These are phyloP conservation scores for Dentiscutata heterogama DNA, from an alignment of 371 early-diverging fungal species.

Conservation along the genomic window DNA sequence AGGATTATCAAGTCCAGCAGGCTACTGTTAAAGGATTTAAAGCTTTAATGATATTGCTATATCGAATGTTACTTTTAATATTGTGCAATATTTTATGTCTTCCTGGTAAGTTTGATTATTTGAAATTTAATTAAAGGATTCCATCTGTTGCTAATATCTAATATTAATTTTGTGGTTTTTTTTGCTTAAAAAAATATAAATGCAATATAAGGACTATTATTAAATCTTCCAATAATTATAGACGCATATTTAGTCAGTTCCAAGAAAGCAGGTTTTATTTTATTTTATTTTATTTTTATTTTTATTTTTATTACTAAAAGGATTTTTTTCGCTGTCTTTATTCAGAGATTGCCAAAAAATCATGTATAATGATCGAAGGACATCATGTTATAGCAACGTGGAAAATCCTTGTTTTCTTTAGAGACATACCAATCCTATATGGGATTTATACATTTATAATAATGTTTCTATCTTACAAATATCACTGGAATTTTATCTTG, in stretches of 20 bases:
- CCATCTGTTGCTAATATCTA: too few relatives aligned
- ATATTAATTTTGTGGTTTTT: too few relatives aligned
- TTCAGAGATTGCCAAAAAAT: slow-evolving; percentile 85
- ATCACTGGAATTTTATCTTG: slow-evolving; percentile 46
- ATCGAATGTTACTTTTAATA: too few relatives aligned
- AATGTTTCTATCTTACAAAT: slow-evolving; percentile 58
- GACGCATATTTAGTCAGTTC: slow-evolving; percentile 77
- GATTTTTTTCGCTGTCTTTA: background rate
- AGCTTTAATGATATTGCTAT: too few relatives aligned
- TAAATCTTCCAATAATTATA: slow-evolving; percentile 79
- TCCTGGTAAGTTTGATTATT: too few relatives aligned
- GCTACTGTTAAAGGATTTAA: too few relatives aligned
- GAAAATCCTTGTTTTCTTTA: slow-evolving; percentile 88
- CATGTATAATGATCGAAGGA: slow-evolving; percentile 92
- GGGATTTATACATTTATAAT: slow-evolving; percentile 72
- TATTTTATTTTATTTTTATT: slow-evolving; percentile 39
- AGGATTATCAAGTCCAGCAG: too few relatives aligned
- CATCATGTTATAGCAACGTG: slow-evolving; percentile 96
- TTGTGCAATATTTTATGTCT: too few relatives aligned
- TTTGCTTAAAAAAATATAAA: background rate
- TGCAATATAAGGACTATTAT: slow-evolving; percentile 45
- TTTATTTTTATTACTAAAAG: background rate
- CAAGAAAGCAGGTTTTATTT: slow-evolving; percentile 70
- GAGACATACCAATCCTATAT: slow-evolving; percentile 92
- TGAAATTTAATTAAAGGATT: too few relatives aligned